phyloP scores from a whole-genome alignment of 306 rosid species.

The Cyamopsis tetragonoloba region DNA sequence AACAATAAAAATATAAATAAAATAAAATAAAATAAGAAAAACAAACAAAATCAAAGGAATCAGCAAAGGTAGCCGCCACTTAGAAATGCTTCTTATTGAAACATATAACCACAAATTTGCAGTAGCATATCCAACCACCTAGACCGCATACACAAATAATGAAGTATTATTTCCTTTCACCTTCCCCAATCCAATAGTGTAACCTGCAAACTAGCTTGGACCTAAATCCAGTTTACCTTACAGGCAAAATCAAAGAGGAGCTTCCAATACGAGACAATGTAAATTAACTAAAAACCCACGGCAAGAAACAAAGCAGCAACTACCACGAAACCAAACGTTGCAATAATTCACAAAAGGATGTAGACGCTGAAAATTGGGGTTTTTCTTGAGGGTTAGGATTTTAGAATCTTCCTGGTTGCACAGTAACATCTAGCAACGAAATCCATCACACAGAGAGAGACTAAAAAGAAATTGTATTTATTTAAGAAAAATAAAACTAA shows the following conservation, averaged over 20 bases:
- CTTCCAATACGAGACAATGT: not conserved
- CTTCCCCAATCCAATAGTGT: not conserved
- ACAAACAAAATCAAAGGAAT: not conserved
- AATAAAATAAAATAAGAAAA: not conserved
- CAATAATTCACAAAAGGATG: not conserved
- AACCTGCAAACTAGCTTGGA: not conserved
- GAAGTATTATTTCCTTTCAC: not conserved
- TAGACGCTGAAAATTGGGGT: not conserved
- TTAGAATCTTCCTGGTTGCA: not conserved
- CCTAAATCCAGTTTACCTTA: not conserved
- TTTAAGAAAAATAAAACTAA: not conserved
- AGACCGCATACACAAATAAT: not conserved
- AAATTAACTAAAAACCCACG: not conserved
- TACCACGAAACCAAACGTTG: not conserved
- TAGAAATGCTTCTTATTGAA: conserved; percentile 18
- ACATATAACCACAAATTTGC: conserved; percentile 12
- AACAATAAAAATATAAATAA: too few species aligned
- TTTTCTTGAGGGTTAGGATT: too few species aligned
- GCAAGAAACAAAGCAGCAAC: not conserved
- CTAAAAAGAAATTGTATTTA: too few species aligned
- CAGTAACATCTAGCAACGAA: not conserved
- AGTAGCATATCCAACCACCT: not conserved
- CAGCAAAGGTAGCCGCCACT: not conserved
- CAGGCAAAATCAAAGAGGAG: not conserved
- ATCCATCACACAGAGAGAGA: too few species aligned